Evolutionary conservation across 805 yeast genomes (phyloP).

Genomic region (Cyberlindnera amylophila): DNA sequence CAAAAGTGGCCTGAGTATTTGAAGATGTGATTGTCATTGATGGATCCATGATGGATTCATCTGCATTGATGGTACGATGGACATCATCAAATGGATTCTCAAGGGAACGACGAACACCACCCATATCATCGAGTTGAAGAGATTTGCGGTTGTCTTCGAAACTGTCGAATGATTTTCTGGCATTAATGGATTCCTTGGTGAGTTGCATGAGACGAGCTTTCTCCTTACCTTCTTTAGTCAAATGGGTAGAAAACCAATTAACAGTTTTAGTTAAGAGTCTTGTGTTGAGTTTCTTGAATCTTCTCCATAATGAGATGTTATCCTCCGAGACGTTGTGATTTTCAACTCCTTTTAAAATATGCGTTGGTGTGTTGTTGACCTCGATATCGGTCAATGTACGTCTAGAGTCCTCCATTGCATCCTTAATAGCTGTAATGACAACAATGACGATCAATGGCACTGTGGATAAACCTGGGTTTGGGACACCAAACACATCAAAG

Average conservation of each 20-base stretch:
- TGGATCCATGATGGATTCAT: slow-evolving; percentile 53
- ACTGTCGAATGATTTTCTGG: slow-evolving; percentile 38
- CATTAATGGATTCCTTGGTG: slow-evolving; percentile 24
- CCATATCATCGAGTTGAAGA: slow-evolving; percentile 29
- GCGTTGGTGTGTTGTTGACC: slow-evolving; percentile 69
- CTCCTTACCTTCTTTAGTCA: slow-evolving; percentile 35
- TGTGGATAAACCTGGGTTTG: slow-evolving; percentile 68
- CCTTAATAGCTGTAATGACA: slow-evolving; percentile 68
- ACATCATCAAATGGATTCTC: slow-evolving; percentile 28
- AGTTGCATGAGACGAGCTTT: slow-evolving; percentile 29
- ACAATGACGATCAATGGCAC: slow-evolving; percentile 81
- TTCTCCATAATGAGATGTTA: slow-evolving; percentile 64
- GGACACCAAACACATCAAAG: slow-evolving; percentile 75
- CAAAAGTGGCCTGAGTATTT: slow-evolving; percentile 40
- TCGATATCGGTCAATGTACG: slow-evolving; percentile 69
- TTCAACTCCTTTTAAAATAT: slow-evolving; percentile 49
- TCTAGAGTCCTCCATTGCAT: slow-evolving; percentile 77
- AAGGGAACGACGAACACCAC: slow-evolving; percentile 10
- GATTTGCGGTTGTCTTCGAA: slow-evolving; percentile 29
- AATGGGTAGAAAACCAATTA: slow-evolving; percentile 11
- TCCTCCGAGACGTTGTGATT: slow-evolving; percentile 65
- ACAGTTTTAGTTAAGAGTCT: slow-evolving; percentile 18
- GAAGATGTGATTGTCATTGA: slow-evolving; percentile 51
- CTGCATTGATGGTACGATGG: slow-evolving; percentile 31
- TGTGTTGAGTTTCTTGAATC: slow-evolving; percentile 53